Evolutionary conservation across 768 basidiomycete genomes (phyloP).

Genomic region (Russula compacta): DNA sequence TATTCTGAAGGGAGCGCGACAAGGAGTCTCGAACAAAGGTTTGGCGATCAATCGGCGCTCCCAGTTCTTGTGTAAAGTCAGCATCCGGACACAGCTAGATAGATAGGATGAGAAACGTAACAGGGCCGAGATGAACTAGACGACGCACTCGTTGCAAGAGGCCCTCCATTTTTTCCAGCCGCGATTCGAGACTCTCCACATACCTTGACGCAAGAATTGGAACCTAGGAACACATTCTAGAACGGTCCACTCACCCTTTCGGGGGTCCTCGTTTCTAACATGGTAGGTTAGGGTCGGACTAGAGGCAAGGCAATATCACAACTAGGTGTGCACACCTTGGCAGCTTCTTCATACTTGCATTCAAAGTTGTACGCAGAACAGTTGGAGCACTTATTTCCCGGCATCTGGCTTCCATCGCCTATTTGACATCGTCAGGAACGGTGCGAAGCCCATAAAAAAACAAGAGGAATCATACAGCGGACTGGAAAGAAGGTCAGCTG

Average conservation of each 20-base stretch:
- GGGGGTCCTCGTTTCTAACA: conserved; percentile 47
- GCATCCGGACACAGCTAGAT: conserved; percentile 56
- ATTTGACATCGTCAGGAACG: not conserved
- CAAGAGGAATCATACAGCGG: conserved; percentile 42
- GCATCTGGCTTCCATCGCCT: conserved; percentile 67
- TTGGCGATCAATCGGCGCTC: conserved; percentile 35
- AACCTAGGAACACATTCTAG: not conserved
- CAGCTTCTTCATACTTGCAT: conserved; percentile 61
- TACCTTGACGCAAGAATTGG: conserved; percentile 21
- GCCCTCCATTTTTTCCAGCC: conserved; percentile 37
- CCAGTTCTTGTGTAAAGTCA: conserved; percentile 50
- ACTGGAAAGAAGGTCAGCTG: conserved; percentile 32
- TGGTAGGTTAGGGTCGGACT: not conserved
- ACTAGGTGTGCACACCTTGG: conserved; percentile 39
- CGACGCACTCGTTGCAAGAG: conserved; percentile 29
- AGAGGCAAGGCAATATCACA: not conserved
- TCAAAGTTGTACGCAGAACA: conserved; percentile 49
- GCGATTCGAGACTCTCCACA: conserved; percentile 33
- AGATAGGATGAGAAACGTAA: not conserved
- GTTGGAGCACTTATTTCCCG: conserved; percentile 53
- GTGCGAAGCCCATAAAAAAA: not conserved
- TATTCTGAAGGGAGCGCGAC: conserved; percentile 17
- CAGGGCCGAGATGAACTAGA: not conserved
- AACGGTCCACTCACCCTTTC: conserved; percentile 39
- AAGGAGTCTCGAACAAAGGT: conserved; percentile 23